Evolutionary conservation across 2,329 filamentous ascomycete species (phyloP), one percentile per base, ranked within the genome.

Genomic region (Tolypocladium ophioglossoides): DNA sequence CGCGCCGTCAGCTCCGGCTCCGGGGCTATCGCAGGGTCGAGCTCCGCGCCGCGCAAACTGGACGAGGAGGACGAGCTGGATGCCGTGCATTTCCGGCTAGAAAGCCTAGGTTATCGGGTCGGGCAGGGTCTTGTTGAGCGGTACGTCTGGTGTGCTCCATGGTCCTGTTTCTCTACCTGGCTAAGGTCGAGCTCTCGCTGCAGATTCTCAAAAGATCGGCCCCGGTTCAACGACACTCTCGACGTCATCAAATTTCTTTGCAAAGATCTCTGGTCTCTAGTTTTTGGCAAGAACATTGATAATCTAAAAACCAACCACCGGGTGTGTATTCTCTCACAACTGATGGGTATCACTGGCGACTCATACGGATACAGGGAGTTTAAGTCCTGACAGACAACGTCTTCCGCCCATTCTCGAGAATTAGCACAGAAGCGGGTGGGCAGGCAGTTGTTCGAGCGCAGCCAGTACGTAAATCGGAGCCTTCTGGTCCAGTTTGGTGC

Each of bases 191-290:
- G 56, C 49, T 8, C n/a, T 32, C 16, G 6, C 22, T 3, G 24
- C 50, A 91, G 88, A 52, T 91, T 94, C 75, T 90, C 87, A 11
- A 79, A 82, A 66, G 88, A 95, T 68, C 80, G 90, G 52, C 90
- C 92, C 41, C 87, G 91, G 50, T 95, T 96, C 67, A 89, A 86
- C 57, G 91, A 96, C 63, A 91, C 91, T 4, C 82, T 99, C 44
- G 94, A 97, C 67, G 87, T 91, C 51, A 99, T 99, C 69, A 99
- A 99, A 70, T 97, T 99, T 66, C 78, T 99, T 51, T 99, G 94
- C 81, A 99, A 99, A 75, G 94, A 99, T 70, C 78, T 99, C 47
- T 99, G 94, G 94, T 91, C 84, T 37, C 78, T 97, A 22, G 82
- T 96, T 18, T 99, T 96, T 71, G 82, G 89, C 68, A 99, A 99